Evolutionary conservation across 768 basidiomycete species (phyloP), one percentile per base, ranked within the genome.

Genomic region (Xerocomus spinulosus): DNA sequence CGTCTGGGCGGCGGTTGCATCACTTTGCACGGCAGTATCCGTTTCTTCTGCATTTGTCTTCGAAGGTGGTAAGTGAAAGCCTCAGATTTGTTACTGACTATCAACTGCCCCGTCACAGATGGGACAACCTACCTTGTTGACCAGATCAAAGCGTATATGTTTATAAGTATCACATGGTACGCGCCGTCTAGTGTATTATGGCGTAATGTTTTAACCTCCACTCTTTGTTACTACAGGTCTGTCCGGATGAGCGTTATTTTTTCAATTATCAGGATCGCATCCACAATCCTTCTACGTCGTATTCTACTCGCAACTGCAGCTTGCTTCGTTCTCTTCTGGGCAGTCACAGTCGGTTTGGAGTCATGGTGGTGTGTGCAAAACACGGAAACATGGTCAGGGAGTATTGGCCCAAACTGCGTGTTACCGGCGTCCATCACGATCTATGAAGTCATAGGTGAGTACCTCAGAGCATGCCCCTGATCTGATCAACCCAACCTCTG

Each of bases 201-300:
- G n/a, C n/a, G n/a, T n/a, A n/a, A n/a, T n/a, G n/a, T n/a, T n/a
- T n/a, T n/a, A n/a, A n/a, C n/a, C n/a, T n/a, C n/a, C n/a, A n/a
- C n/a, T n/a, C n/a, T n/a, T 34, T 34, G 34, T 20, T 34, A 34
- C n/a, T 15, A n/a, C 37, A 57, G 56, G 56, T 50, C 51, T 25
- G 56, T 57, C 10, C 57, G 57, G 26, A 37, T 58, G 47, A 58
- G 57, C 33, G 12, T 58, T 17, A 38, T 58, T 6, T 46, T 44
- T 9, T 58, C 57, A 1, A 35, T 58, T 10, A 15, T 54, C n/a
- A 45, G 57, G 28, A 42, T 58, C 9, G 23, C 35, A 9, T 17
- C 38, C 8, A 33, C 46, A 3, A 9, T 20, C 20, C 28, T 28
- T 14, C 21, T 45, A 13, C 51, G 42, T 14, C 46, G 33, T 23